Percentiles rank a stretch among this genome's conserved stretches.
phyloP scores from a whole-genome alignment of 352 stramenopile genomes.

The Globisporangium takayamanum region DNA sequence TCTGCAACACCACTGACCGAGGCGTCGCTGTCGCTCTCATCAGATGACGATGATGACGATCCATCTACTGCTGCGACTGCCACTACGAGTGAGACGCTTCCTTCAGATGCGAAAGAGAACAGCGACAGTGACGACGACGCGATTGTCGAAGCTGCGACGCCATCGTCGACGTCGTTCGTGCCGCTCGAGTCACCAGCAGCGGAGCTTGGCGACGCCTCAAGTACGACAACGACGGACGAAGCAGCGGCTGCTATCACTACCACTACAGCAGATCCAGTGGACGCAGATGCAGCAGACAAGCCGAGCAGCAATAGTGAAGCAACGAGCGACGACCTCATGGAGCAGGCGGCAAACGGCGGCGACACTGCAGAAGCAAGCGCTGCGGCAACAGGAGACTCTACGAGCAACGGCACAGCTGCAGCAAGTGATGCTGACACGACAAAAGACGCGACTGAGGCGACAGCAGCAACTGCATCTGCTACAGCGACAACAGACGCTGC shows the following conservation, averaged over 20 bases:
- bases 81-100: background rate
- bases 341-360: constrained; percentile 4
- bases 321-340: constrained; percentile 13
- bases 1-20: background rate
- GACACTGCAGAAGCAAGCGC: background rate
- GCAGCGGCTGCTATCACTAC: background rate
- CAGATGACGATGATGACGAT: background rate
- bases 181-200: constrained; percentile 7
- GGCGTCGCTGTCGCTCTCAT: background rate
- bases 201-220: background rate
- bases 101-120: background rate
- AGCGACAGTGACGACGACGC: background rate
- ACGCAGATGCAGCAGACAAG: background rate
- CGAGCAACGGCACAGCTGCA: background rate
- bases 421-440: constrained; percentile 7
- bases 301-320: background rate
- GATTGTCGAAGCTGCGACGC: constrained; percentile 14
- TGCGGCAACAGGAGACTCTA: background rate
- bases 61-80: background rate
- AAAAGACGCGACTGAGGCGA: constrained; percentile 19
- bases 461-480: constrained; percentile 19
- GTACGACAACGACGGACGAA: background rate
- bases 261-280: background rate
- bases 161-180: constrained; percentile 7
- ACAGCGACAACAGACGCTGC: too few relatives aligned